Evolutionary conservation across 805 yeast genomes (phyloP), one percentile per base, ranked within the genome.

Genomic region (Isabelozyma rhagii): DNA sequence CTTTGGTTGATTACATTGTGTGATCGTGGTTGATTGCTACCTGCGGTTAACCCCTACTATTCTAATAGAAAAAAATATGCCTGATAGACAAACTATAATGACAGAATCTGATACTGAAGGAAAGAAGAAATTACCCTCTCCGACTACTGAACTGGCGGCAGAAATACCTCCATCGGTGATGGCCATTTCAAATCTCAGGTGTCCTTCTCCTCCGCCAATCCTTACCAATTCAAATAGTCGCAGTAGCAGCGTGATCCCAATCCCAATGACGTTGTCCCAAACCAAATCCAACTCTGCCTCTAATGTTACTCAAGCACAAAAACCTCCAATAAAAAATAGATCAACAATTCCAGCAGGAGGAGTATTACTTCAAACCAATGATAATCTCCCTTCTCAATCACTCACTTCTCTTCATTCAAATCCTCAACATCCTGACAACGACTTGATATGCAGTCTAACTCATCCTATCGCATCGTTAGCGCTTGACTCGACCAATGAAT

Each of bases 181-280:
- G 64, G 86, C 87, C 0, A 66, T 81, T 34, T 80, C 87, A 7
- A 80, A 75, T 59, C 63, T 83, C 48, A 72, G 85, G 51, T 81
- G 87, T 55, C 88, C 89, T 1, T 83, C 88, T 4, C 89, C 89
- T n/a, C 87, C 89, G 1, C 88, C 89, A 7, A 83, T 84, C 47
- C 66, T 83, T 44, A 61, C 64, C 48, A 70, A 69, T 45, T 52
- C 42, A 34, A 34, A 46, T 44, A 27, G 7, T 51, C 58, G 53
- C 54, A 25, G 8, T 43, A 38, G 41, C 11, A 38, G 41, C 7
- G 36, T 41, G 21, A 25, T 8, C 40, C 42, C 31, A 40, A 39
- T 3, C 21, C 27, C 29, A 46, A 41, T 13, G 38, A 46, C 11
- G 2, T 29, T 15, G 5, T 18, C 28, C 8, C 36, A 31, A 31